These are phyloP conservation scores for Biancaea sappan DNA, from an alignment of 306 rosid species.

Conservation along the genomic window DNA sequence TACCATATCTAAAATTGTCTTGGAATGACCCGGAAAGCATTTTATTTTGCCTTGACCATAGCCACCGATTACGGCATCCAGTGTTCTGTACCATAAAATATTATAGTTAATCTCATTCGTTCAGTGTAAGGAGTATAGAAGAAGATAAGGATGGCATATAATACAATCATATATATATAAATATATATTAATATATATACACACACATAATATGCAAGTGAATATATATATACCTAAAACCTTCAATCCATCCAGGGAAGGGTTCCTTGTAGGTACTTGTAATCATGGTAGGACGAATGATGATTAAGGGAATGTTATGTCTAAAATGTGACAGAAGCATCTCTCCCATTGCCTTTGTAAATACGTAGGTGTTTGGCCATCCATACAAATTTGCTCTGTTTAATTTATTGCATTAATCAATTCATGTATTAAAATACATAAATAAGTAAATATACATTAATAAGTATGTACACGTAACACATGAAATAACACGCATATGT, in stretches of 20 bases:
- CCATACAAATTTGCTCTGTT: constrained; percentile 44
- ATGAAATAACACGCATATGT: too few species aligned
- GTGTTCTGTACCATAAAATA: neutral
- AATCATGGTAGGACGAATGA: constrained; percentile 37
- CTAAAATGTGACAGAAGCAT: constrained; percentile 20
- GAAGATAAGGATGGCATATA: too few species aligned
- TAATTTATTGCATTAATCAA: neutral
- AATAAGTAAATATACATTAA: too few species aligned
- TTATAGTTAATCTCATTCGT: too few species aligned
- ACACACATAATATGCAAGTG: too few species aligned
- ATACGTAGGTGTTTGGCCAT: constrained; percentile 47
- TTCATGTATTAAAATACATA: too few species aligned
- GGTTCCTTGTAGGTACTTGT: constrained; percentile 42
- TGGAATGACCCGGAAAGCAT: neutral
- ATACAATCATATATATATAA: too few species aligned
- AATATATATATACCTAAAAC: constrained; percentile 38
- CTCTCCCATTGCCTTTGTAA: constrained; percentile 56
- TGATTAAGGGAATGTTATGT: constrained; percentile 2
- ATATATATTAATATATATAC: too few species aligned
- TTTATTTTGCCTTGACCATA: neutral
- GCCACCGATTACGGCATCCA: neutral
- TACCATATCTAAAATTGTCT: neutral
- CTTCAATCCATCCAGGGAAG: constrained; percentile 56
- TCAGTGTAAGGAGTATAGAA: neutral
- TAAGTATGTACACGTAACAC: too few species aligned